These are phyloP conservation scores for Lichenothelia convexa DNA, from an alignment of 495 filamentous ascomycete genomes.

Conservation along the genomic window DNA sequence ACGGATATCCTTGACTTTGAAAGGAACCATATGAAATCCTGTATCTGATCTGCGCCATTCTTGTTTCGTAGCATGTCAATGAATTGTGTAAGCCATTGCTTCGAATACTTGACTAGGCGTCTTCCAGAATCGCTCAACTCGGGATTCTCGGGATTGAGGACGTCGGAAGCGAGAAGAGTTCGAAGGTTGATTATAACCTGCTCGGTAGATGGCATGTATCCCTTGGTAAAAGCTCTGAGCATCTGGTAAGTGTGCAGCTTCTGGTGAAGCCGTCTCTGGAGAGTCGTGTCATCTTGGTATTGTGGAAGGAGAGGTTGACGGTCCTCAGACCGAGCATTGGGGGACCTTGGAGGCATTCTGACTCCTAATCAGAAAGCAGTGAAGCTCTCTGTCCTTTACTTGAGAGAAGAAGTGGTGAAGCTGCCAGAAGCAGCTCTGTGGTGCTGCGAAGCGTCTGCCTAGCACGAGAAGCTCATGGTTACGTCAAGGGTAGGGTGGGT, in stretches of 20 bases:
- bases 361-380: too few relatives aligned
- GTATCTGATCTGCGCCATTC: conserved; percentile 68
- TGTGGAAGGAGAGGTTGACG: conserved; percentile 65
- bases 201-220: conserved; percentile 83
- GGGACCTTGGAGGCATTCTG: too few relatives aligned
- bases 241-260: conserved; percentile 91
- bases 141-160: conserved; percentile 58
- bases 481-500: too few relatives aligned
- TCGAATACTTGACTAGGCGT: conserved; percentile 49
- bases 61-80: conserved; percentile 65
- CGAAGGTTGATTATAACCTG: conserved; percentile 68
- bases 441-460: too few relatives aligned
- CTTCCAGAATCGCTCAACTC: conserved; percentile 63
- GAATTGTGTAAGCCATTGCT: conserved; percentile 52
- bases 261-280: conserved; percentile 59
- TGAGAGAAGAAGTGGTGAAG: too few relatives aligned
- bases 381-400: too few relatives aligned
- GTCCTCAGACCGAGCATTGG: conserved; percentile 31
- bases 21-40: conserved; percentile 81
- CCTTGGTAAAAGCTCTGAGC: conserved; percentile 62
- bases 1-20: conserved; percentile 50
- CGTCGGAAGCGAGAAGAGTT: conserved; percentile 54
- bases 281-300: conserved; percentile 64
- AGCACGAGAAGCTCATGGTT: too few relatives aligned
- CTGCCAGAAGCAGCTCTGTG: too few relatives aligned